These are phyloP conservation scores for Termitomyces sp. DNA, from an alignment of 768 basidiomycete species.

Conservation along the genomic window DNA sequence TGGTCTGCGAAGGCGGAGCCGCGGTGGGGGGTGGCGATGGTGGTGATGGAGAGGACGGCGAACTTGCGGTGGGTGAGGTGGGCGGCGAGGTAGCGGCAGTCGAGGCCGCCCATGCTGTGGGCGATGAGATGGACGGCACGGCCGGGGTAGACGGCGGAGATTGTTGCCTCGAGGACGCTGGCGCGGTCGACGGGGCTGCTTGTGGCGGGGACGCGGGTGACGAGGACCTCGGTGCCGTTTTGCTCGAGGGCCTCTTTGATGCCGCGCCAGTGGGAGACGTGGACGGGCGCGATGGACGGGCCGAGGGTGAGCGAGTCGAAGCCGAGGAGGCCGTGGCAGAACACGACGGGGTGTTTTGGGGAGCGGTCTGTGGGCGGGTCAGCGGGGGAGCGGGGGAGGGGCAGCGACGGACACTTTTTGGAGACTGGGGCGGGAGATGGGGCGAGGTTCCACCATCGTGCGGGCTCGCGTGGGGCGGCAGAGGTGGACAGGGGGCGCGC, in stretches of 20 bases:
- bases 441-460: slow-evolving; percentile 49
- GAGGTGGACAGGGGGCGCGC: slow-evolving; percentile 8
- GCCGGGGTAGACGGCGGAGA: slow-evolving; percentile 77
- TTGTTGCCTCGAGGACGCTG: slow-evolving; percentile 77
- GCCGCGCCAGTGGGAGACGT: slow-evolving; percentile 95
- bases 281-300: slow-evolving; percentile 67
- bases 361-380: slow-evolving; percentile 49
- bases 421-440: slow-evolving; percentile 39
- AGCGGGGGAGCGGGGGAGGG: not conserved
- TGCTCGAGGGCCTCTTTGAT: slow-evolving; percentile 89
- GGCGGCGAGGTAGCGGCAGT: slow-evolving; percentile 87
- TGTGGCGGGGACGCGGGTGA: slow-evolving; percentile 91
- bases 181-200: slow-evolving; percentile 86
- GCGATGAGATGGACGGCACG: slow-evolving; percentile 85
- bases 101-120: slow-evolving; percentile 87
- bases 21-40: slow-evolving; percentile 91
- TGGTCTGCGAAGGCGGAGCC: slow-evolving; percentile 94
- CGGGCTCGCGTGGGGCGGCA: slow-evolving; percentile 1
- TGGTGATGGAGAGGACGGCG: slow-evolving; percentile 81
- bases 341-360: slow-evolving; percentile 82
- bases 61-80: slow-evolving; percentile 71
- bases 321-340: slow-evolving; percentile 92
- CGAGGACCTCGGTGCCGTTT: slow-evolving; percentile 85
- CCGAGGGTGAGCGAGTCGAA: slow-evolving; percentile 84
- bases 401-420: slow-evolving; percentile 52